A percentile compares a stretch with the other conserved stretches of the same genome.
Evolutionary conservation across 345 rosid species (phyloP).

Genomic region (Salix viminalis): DNA sequence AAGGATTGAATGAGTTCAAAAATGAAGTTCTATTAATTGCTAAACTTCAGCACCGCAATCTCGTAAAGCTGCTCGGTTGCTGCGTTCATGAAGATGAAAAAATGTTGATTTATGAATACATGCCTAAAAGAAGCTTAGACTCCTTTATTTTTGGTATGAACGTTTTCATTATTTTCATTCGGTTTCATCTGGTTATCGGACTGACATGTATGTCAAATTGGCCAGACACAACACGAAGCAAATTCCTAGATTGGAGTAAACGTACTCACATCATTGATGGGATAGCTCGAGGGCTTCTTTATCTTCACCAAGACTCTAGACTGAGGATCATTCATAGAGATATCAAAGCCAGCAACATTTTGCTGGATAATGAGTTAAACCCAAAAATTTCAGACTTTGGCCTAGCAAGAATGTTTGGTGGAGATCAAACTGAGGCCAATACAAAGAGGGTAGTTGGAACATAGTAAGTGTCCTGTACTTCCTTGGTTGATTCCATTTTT

Average conservation of each 20-base stretch:
- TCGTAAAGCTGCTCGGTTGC: constrained; percentile 1
- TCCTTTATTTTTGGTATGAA: not conserved
- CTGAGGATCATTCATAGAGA: constrained; percentile 6
- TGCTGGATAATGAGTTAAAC: constrained; percentile 9
- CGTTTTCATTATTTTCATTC: not conserved
- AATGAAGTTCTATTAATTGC: constrained; percentile 3
- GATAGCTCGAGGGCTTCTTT: constrained; percentile 3
- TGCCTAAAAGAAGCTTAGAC: constrained; percentile 4
- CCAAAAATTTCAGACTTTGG: constrained; percentile 23
- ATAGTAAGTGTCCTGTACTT: constrained; percentile 1
- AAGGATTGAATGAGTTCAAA: not conserved
- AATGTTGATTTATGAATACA: constrained; percentile 1
- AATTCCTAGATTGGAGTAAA: not conserved
- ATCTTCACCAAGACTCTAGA: constrained; percentile 8
- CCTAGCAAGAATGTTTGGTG: constrained; percentile 13
- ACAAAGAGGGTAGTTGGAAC: constrained; percentile 13
- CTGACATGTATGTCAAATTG: not conserved
- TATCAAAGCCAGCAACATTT: constrained; percentile 4
- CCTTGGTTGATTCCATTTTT: not conserved
- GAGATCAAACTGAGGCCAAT: constrained; percentile 11
- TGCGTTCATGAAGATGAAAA: not conserved
- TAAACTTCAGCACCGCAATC: constrained; percentile 8
- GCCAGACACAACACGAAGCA: not conserved
- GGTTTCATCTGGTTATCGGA: not conserved
- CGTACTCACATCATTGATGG: not conserved